phyloP scores from a whole-genome alignment of 2,329 filamentous ascomycete genomes.

The Shiraia sp. region DNA sequence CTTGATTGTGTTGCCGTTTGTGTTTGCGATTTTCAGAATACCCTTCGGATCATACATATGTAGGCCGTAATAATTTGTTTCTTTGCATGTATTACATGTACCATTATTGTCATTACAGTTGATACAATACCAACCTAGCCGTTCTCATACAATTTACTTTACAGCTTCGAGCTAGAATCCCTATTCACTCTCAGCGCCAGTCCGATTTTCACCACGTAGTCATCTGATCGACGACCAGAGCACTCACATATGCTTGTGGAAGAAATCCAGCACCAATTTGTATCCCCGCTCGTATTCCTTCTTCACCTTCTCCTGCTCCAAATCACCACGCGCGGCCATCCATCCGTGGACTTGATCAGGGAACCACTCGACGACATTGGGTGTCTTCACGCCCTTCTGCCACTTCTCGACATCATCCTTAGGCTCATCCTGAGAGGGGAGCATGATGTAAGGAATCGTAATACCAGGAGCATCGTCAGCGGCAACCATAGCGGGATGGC shows the following conservation, averaged over 20 bases:
- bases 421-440: conserved; percentile 62
- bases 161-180: conserved; percentile 23
- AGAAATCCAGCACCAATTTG: conserved; percentile 54
- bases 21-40: too few relatives aligned
- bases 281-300: conserved; percentile 56
- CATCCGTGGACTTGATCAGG: conserved; percentile 52
- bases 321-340: conserved; percentile 51
- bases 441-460: conserved; percentile 60
- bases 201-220: background rate
- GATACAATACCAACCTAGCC: too few relatives aligned
- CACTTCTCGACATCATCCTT: conserved; percentile 56
- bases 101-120: too few relatives aligned
- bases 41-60: too few relatives aligned
- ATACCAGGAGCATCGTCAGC: conserved; percentile 60
- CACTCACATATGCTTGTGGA: conserved; percentile 58
- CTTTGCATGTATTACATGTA: too few relatives aligned
- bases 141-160: background rate
- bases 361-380: conserved; percentile 54
- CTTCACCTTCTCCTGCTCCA: conserved; percentile 54
- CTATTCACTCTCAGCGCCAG: conserved; percentile 20
- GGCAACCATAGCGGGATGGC: conserved; percentile 65
- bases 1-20: too few relatives aligned
- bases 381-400: conserved; percentile 53
- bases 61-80: too few relatives aligned
- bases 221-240: background rate